Percentiles rank a stretch among this genome's conserved stretches.
phyloP scores from a whole-genome alignment of 306 rosid species.

The Dalbergia cultrata region DNA sequence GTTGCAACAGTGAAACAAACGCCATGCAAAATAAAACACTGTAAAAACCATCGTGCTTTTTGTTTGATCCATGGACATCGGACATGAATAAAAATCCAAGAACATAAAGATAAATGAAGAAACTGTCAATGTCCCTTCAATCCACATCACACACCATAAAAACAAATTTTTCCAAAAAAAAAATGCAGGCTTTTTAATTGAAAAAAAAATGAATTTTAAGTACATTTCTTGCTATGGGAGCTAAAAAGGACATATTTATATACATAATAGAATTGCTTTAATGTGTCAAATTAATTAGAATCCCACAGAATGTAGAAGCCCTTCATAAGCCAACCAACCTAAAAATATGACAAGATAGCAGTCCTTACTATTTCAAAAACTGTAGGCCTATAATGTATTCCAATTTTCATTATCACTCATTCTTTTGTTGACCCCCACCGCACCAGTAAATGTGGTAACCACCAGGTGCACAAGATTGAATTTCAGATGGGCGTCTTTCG shows the following conservation, averaged over 20 bases:
- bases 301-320: conserved; percentile 36
- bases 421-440: conserved; percentile 18
- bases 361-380: conserved; percentile 44
- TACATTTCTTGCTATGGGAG: conserved; percentile 43
- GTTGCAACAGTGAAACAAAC: no score
- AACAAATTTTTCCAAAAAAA: conserved; percentile 28
- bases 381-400: conserved; percentile 43
- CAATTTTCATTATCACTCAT: conserved; percentile 33
- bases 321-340: conserved; percentile 18
- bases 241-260: conserved; percentile 30
- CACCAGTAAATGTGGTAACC: conserved; percentile 36
- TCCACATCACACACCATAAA: background rate
- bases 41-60: background rate
- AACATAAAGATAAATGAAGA: no score
- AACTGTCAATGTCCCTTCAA: background rate
- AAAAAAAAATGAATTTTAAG: conserved; percentile 37
- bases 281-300: conserved; percentile 44
- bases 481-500: conserved; percentile 25
- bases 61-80: background rate
- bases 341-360: conserved; percentile 38
- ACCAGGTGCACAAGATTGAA: conserved; percentile 32
- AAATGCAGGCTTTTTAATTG: conserved; percentile 43
- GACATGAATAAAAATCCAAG: no score
- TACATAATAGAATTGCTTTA: conserved; percentile 45
- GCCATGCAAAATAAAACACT: no score